Conservation (phyloP, 345 rosid genomes). For the Conringia planisiliqua region DNA sequence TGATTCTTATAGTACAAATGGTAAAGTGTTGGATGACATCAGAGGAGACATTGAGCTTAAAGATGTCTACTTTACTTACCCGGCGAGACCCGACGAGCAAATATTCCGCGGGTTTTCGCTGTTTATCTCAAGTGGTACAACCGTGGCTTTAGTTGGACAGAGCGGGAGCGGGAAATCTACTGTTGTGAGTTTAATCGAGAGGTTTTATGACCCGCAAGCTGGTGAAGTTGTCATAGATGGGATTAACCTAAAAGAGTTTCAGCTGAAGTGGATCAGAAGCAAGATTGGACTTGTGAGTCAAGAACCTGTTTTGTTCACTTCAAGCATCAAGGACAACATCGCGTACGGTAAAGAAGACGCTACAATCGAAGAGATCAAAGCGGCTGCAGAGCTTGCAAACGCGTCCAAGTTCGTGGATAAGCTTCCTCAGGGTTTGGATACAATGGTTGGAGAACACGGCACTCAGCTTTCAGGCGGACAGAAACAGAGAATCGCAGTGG, state of each 20-base stretch:
- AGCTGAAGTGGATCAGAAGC: slow-evolving; percentile 57
- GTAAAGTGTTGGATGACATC: slow-evolving; percentile 40
- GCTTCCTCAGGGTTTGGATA: slow-evolving; percentile 69
- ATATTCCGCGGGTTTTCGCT: slow-evolving; percentile 56
- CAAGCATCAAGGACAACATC: slow-evolving; percentile 60
- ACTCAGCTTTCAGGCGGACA: slow-evolving; percentile 81
- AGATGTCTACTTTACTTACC: slow-evolving; percentile 58
- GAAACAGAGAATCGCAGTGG: slow-evolving; percentile 74
- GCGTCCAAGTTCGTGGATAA: slow-evolving; percentile 57
- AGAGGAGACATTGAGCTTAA: slow-evolving; percentile 53
- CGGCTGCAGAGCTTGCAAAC: slow-evolving; percentile 60
- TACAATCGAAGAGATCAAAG: slow-evolving; percentile 48
- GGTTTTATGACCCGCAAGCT: slow-evolving; percentile 62
- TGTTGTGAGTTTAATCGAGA: slow-evolving; percentile 53
- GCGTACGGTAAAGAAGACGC: slow-evolving; percentile 56
- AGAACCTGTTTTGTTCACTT: slow-evolving; percentile 60
- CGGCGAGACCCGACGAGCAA: slow-evolving; percentile 55
- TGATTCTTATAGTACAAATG: slow-evolving; percentile 44
- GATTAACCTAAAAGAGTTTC: slow-evolving; percentile 47
- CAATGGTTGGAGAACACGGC: slow-evolving; percentile 83
- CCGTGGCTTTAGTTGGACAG: slow-evolving; percentile 65
- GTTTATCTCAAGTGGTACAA: slow-evolving; percentile 46
- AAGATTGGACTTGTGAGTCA: slow-evolving; percentile 81
- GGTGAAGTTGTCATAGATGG: slow-evolving; percentile 63
- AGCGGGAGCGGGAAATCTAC: slow-evolving; percentile 77